Evolutionary conservation across 1,284 basidiomycete genomes (phyloP), one percentile per base, ranked within the genome.

Genomic region (Cryptococcus sp.): DNA sequence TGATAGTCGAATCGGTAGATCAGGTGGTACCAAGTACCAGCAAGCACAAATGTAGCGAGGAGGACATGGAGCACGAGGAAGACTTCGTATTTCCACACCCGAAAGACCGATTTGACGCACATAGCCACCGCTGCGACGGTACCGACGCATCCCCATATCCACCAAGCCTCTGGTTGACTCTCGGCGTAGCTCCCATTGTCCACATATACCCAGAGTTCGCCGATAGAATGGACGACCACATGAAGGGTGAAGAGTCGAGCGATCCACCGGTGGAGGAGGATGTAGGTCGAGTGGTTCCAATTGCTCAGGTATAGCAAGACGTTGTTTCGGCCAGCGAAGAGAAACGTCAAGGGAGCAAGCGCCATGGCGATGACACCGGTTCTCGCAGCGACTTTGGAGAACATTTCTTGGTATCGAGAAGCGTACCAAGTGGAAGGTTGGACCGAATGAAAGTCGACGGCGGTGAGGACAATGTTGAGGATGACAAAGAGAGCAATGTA

Each of bases 201-300:
- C 16, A 52, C 37, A 33, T 50, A 42, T 16, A 36, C 28, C 55
- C 55, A 12, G 40, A 41, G 18, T 26, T 49, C 42, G n/a, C 53
- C 52, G 12, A 51, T n/a, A 6, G 54, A 55, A 33, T 73, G 71
- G 3, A 64, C n/a, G 18, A 60, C 9, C 22, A 54, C 63, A 21
- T 67, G 58, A 4, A 57, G 3, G 42, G 54, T 60, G 42, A 60
- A 59, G 24, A 63, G 45, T 3, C 68, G 43, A 1, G 65, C 62
- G 7, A 73, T 56, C 66, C 66, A 69, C 9, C 69, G 60, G 33
- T 73, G 71, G 23, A 62, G 63, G 2, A 71, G 53, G 50, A 71
- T 66, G 22, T 63, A 47, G 11, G 57, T 63, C 32, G 62, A 57
- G 54, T 66, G 69, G 28, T 50, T 18, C 31, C 64, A 47, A 3